A percentile compares a stretch with the other conserved stretches of the same genome.
Conservation (phyloP, 176 grass and related monocot species). For the Musa beccarii region DNA sequence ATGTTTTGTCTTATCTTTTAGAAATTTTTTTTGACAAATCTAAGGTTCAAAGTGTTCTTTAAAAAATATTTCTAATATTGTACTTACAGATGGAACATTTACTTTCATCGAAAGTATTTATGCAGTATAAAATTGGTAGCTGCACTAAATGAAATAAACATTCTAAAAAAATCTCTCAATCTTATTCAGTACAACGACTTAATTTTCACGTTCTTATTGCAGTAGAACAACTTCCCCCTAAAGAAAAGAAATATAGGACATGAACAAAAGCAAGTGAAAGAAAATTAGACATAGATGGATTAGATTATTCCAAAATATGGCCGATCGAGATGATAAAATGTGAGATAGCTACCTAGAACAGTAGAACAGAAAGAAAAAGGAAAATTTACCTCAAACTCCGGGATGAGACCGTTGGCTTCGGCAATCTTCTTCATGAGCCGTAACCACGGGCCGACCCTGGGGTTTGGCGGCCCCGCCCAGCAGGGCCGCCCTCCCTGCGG, state of each 20-base stretch:
- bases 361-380: neutral
- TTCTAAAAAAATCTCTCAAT: neutral
- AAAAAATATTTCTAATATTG: too few relatives aligned
- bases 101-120: neutral
- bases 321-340: neutral
- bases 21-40: too few relatives aligned
- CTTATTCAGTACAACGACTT: neutral
- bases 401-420: constrained; percentile 52
- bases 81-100: neutral
- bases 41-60: too few relatives aligned
- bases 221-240: too few relatives aligned
- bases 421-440: constrained; percentile 64
- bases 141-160: neutral
- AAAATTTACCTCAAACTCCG: constrained; percentile 71
- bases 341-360: neutral
- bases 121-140: neutral
- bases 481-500: constrained; percentile 75
- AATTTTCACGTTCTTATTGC: too few relatives aligned
- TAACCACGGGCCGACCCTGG: constrained; percentile 82
- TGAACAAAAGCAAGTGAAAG: too few relatives aligned
- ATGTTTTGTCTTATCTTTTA: too few relatives aligned
- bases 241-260: too few relatives aligned
- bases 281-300: too few relatives aligned
- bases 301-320: neutral
- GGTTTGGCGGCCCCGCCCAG: constrained; percentile 67